Evolutionary conservation across 1,139 yeast genomes (phyloP), one percentile per base, ranked within the genome.

Genomic region (Yamadazyma diospyri): DNA sequence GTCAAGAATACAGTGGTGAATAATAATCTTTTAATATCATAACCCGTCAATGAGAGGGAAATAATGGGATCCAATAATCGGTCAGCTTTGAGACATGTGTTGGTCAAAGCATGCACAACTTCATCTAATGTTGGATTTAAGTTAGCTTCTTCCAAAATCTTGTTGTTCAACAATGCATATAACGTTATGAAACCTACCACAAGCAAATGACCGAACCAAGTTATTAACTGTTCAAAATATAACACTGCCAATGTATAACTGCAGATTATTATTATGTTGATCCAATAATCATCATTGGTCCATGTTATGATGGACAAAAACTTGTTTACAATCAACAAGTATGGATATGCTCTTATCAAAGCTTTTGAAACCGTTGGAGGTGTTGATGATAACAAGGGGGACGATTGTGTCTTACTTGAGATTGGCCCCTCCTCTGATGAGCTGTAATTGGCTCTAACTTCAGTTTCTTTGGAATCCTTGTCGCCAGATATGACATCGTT

Each of bases 361-460:
- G 94, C 85, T 47, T 84, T 84, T 19, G 95, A 81, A 10, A 89
- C 89, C 0, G 89, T 78, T 4, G 96, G 94, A 1, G 98, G 97
- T 0, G 98, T 89, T 1, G 86, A 78, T 2, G 82, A 74, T 33
- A 83, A 63, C 39, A 83, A 61, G 2, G 92, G 92, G 4, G 88
- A 80, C 1, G 74, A 59, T 37, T 64, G 72, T 7, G 80, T 71
- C 42, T 62, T 63, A 3, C 43, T 30, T 8, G 34, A 32, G 10
- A 39, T 28, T 11, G 20, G 10, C 6, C 25, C 23, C 12, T 32
- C 27, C 8, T 31, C 34, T 10, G 36, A 36, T 7, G 43, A 34
- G 10, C 35, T 32, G 28, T 43, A 43, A 16, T 37, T 40, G 13
- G 49, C 48, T 16, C 37, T 37, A 2, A 42, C 33, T 27, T 35